These are phyloP conservation scores for Xylaria cubensis DNA, from an alignment of 495 filamentous ascomycete species.

Conservation along the genomic window DNA sequence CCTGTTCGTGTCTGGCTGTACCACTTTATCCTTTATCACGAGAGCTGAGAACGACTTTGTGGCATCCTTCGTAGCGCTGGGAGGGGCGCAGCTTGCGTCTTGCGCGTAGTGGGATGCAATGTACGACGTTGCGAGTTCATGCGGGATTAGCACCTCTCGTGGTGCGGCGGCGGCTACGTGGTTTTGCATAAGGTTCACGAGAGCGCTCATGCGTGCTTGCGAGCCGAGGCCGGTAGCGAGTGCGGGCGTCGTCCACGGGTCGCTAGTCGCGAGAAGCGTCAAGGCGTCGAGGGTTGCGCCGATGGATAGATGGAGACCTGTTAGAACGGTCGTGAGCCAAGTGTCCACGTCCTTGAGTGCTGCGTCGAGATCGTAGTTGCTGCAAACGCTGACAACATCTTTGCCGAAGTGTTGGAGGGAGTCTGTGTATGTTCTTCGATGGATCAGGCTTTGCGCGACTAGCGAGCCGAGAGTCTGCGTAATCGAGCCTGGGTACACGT, in stretches of 20 bases:
- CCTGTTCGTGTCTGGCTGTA: constrained; percentile 24
- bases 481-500: constrained; percentile 45
- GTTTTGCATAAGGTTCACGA: constrained; percentile 53
- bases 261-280: constrained; percentile 56
- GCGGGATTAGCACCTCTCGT: constrained; percentile 44
- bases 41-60: constrained; percentile 36
- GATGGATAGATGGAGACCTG: constrained; percentile 61
- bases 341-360: constrained; percentile 33
- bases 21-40: constrained; percentile 20
- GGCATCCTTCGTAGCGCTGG: constrained; percentile 32
- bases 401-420: constrained; percentile 46
- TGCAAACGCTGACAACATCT: constrained; percentile 34
- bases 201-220: constrained; percentile 46
- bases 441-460: constrained; percentile 45
- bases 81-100: constrained; percentile 13
- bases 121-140: constrained; percentile 45
- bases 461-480: constrained; percentile 44
- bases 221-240: constrained; percentile 45
- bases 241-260: constrained; percentile 47
- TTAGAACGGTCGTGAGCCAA: constrained; percentile 39
- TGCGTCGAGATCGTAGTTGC: constrained; percentile 33
- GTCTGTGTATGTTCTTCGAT: constrained; percentile 43
- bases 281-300: constrained; percentile 62
- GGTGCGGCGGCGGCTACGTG: constrained; percentile 44
- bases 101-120: constrained; percentile 39